Conservation (phyloP, 1,284 basidiomycete species). For the Malassezia arunalokei region DNA sequence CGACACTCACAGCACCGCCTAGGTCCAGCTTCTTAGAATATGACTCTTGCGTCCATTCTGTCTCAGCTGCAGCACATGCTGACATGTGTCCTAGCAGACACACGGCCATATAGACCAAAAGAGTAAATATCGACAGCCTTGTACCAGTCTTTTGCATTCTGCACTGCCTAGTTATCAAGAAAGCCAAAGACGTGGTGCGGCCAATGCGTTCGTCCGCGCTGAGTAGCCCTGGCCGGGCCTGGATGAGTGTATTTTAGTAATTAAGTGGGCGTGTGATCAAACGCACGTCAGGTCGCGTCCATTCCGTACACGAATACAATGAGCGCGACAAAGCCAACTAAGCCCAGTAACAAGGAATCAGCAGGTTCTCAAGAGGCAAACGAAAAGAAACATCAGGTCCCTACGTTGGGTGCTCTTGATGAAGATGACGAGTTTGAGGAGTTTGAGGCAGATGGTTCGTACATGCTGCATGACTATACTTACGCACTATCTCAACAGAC, state of each 20-base stretch:
- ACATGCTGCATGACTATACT: neutral
- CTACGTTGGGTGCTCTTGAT: conserved; percentile 37
- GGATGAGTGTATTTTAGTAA: too few relatives aligned
- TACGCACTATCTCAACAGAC: neutral
- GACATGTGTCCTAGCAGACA: neutral
- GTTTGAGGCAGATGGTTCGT: conserved; percentile 41
- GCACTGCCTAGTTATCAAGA: too few relatives aligned
- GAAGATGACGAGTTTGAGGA: conserved; percentile 47
- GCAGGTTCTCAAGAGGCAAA: neutral
- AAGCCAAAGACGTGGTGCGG: too few relatives aligned
- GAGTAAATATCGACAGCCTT: neutral
- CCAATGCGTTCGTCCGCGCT: too few relatives aligned
- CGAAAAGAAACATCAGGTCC: conserved; percentile 16
- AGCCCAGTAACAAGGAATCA: neutral
- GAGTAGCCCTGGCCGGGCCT: too few relatives aligned
- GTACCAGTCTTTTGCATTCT: neutral
- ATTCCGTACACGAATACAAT: neutral
- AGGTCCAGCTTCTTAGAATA: conserved; percentile 25
- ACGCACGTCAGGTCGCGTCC: neutral
- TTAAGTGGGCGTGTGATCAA: too few relatives aligned
- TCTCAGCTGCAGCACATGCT: neutral
- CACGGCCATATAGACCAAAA: neutral
- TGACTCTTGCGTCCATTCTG: conserved; percentile 7
- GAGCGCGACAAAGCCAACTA: neutral
- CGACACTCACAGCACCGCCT: conserved; percentile 24